A percentile compares a stretch with the other conserved stretches of the same genome.
phyloP scores from a whole-genome alignment of 768 basidiomycete species.

The Candolleomyces eurysporus region DNA sequence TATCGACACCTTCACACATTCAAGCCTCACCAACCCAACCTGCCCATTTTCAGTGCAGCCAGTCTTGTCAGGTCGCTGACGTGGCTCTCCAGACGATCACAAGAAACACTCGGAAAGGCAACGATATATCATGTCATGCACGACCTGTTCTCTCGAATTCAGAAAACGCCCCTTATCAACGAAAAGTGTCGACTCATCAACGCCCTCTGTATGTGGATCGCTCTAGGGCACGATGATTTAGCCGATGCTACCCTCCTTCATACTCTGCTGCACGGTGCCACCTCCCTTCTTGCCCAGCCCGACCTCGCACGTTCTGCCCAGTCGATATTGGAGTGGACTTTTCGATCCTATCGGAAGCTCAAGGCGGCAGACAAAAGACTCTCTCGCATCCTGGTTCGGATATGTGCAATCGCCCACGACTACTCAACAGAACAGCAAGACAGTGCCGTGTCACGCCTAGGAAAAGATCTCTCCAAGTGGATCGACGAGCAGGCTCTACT shows the following conservation, averaged over 20 bases:
- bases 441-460: conserved; percentile 29
- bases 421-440: conserved; percentile 36
- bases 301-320: conserved; percentile 71
- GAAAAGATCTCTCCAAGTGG: conserved; percentile 57
- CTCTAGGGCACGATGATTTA: conserved; percentile 57
- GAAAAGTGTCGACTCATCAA: conserved; percentile 79
- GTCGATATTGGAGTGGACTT: conserved; percentile 78
- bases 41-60: conserved; percentile 53
- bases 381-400: conserved; percentile 66
- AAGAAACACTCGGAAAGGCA: conserved; percentile 45
- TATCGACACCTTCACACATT: conserved; percentile 51
- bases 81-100: conserved; percentile 52
- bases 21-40: conserved; percentile 59
- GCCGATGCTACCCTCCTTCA: conserved; percentile 60
- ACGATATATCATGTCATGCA: conserved; percentile 78
- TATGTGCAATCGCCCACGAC: conserved; percentile 60
- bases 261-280: conserved; percentile 63
- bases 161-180: conserved; percentile 70
- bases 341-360: conserved; percentile 46
- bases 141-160: conserved; percentile 64
- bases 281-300: conserved; percentile 60
- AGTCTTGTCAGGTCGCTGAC: conserved; percentile 53
- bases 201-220: conserved; percentile 70
- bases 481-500: conserved; percentile 52
- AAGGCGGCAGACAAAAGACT: conserved; percentile 49